phyloP scores from a whole-genome alignment of 495 filamentous ascomycete genomes.

The Lindgomyces ingoldianus region DNA sequence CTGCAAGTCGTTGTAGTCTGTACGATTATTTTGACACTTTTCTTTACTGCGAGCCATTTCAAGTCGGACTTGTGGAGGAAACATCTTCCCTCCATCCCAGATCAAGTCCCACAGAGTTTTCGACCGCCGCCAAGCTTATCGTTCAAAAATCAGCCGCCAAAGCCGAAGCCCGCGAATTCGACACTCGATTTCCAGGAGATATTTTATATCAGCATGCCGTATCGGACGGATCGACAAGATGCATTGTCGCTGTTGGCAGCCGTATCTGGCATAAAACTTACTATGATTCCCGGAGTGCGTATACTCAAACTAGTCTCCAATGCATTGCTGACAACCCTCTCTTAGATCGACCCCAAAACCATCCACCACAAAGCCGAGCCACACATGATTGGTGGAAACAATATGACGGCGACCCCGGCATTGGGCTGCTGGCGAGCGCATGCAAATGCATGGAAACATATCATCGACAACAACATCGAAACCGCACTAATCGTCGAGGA shows the following conservation, averaged over 20 bases:
- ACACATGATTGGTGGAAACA: constrained; percentile 28
- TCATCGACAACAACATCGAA: constrained; percentile 47
- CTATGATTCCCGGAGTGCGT: constrained; percentile 45
- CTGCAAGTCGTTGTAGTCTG: constrained; percentile 20
- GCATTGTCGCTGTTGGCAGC: constrained; percentile 43
- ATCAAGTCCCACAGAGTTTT: too few relatives aligned
- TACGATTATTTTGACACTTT: constrained; percentile 21
- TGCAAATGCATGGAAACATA: constrained; percentile 44
- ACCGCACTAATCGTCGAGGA: constrained; percentile 53
- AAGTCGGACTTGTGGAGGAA: constrained; percentile 2
- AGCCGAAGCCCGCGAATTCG: constrained; percentile 22
- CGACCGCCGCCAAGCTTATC: not conserved
- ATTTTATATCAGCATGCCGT: constrained; percentile 32
- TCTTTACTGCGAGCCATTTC: constrained; percentile 23
- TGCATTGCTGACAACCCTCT: not conserved
- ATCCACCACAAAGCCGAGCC: constrained; percentile 43
- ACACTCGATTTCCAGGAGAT: constrained; percentile 36
- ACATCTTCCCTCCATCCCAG: too few relatives aligned
- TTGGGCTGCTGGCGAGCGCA: constrained; percentile 48
- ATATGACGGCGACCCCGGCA: constrained; percentile 13
- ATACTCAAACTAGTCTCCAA: constrained; percentile 3
- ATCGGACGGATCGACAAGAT: constrained; percentile 47
- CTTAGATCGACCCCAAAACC: constrained; percentile 16
- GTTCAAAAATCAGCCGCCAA: not conserved
- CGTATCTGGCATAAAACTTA: constrained; percentile 43